Conservation (phyloP, 192 early-diverging fungal genomes). For the Entophlyctis helioformis region DNA sequence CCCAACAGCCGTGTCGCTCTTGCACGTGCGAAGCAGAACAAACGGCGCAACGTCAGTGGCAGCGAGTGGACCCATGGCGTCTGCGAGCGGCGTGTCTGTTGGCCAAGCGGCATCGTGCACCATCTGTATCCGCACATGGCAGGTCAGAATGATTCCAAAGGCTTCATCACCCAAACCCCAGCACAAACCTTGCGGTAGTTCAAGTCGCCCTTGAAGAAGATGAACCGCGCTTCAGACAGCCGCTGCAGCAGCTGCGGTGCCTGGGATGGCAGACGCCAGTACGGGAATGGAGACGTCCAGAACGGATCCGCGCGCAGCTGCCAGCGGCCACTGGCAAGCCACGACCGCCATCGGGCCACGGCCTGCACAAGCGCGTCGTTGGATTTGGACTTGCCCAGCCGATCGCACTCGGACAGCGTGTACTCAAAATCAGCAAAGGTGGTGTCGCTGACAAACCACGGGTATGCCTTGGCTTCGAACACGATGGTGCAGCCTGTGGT, state of each 20-base stretch:
- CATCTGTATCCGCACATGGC: constrained; percentile 21
- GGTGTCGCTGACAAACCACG: constrained; percentile 94
- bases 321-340: constrained; percentile 54
- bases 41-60: constrained; percentile 36
- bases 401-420: constrained; percentile 30
- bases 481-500: constrained; percentile 51
- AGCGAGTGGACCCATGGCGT: constrained; percentile 66
- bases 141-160: background rate
- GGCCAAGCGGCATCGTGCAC: constrained; percentile 87
- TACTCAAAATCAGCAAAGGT: constrained; percentile 69
- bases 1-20: constrained; percentile 75
- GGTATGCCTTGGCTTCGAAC: constrained; percentile 78
- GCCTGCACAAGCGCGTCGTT: constrained; percentile 23
- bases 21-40: constrained; percentile 70
- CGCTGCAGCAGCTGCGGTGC: constrained; percentile 53
- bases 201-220: constrained; percentile 94
- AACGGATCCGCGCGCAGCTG: constrained; percentile 59
- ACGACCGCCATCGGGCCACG: constrained; percentile 46
- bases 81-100: constrained; percentile 65
- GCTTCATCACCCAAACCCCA: background rate
- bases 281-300: constrained; percentile 78
- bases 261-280: constrained; percentile 60
- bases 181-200: constrained; percentile 74
- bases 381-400: constrained; percentile 12
- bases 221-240: constrained; percentile 42